Conservation (phyloP, 139 green algal genomes). For the Yamagishiella unicocca region DNA sequence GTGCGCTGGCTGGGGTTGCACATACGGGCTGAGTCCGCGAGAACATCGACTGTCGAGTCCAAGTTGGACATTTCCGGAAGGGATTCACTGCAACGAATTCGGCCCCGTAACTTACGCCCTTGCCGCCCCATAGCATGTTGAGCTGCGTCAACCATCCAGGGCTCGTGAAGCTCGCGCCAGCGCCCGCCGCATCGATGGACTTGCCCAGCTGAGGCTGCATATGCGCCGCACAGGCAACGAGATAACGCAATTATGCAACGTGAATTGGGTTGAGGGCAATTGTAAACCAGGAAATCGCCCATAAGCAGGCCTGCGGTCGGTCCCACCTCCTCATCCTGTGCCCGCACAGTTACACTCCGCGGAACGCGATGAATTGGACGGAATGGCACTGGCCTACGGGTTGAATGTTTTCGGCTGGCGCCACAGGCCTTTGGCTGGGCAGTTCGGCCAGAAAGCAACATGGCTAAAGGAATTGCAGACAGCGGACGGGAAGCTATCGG, state of each 20-base stretch:
- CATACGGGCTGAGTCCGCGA: neutral
- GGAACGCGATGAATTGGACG: neutral
- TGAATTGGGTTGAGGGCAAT: neutral
- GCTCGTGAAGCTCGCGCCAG: conserved; percentile 78
- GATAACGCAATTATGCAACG: neutral
- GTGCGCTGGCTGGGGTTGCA: neutral
- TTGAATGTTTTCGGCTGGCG: neutral
- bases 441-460: neutral
- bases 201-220: conserved; percentile 50
- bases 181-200: conserved; percentile 86
- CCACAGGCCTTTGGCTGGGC: neutral
- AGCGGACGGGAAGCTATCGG: neutral
- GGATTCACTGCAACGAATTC: neutral
- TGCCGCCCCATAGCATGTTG: conserved; percentile 89
- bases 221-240: neutral
- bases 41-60: neutral
- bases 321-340: conserved; percentile 6
- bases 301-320: neutral
- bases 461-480: neutral
- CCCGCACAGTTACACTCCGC: neutral
- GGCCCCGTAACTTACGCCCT: conserved; percentile 71
- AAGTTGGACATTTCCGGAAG: neutral
- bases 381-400: neutral
- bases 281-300: neutral
- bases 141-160: conserved; percentile 94